Evolutionary conservation across 805 yeast genomes (phyloP), one percentile per base, ranked within the genome.

Genomic region (Saturnispora galanensis): DNA sequence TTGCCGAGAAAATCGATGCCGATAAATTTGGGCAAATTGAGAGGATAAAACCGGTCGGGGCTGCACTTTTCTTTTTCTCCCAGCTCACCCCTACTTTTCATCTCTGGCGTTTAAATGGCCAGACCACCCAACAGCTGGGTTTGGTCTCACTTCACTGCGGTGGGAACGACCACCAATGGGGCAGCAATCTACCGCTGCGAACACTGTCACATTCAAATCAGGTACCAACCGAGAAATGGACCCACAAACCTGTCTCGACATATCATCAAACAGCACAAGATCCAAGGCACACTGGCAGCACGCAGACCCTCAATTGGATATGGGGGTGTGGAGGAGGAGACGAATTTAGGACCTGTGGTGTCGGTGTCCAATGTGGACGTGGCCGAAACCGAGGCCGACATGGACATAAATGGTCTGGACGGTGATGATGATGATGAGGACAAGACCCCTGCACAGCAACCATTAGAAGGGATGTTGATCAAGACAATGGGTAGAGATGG

Each of bases 101-200:
- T 9, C 21, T 17, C 26, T 6, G 26, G 26, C 26, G 8, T 10
- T 18, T 15, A 5, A 18, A 62, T 62, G 66, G 64, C 66, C 10
- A 52, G 66, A 44, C 65, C 66, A 9, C 63, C 64, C 39, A 58
- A 59, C 45, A 53, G 59, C 35, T 62, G 66, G 66, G 65, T 62
- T 4, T 62, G 66, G 65, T 59, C 58, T 39, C 63, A 62, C 39
- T 62, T 53, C 31, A 47, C 48, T 7, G 41, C 45, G 5, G 64
- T 60, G 7, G 56, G 56, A 10, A 30, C 32, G 4, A 30, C 45
- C 10, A 18, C 45, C 15, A 33, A 28, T 16, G 45, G 45, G 8
- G 36, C 35, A 2, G 41, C 41, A 10, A 36, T 42, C n/a, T 42
- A 42, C 26, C 34, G 32, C 43, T 62, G 67, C 44, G 43, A 53